Percentiles rank a stretch among this genome's conserved stretches.
phyloP scores from a whole-genome alignment of 257 asterid genomes.

The Scutellaria galericulata region DNA sequence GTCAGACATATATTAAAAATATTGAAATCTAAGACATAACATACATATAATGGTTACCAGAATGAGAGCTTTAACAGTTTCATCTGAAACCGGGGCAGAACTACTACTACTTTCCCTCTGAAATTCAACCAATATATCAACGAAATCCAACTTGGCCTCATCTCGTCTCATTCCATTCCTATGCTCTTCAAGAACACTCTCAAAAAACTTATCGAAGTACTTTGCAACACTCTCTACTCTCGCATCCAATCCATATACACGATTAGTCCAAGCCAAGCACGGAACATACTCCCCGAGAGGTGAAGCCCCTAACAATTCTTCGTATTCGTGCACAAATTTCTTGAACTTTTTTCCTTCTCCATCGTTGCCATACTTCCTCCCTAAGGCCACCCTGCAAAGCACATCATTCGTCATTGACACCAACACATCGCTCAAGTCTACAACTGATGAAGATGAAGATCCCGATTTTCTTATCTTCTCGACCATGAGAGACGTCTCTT shows the following conservation, averaged over 20 bases:
- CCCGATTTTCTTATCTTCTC: too few relatives aligned
- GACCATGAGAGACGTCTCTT: too few relatives aligned
- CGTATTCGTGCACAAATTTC: constrained; percentile 4
- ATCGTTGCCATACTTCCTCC: constrained; percentile 43
- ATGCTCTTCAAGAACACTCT: constrained; percentile 41
- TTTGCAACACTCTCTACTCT: constrained; percentile 39
- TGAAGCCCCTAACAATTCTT: constrained; percentile 37
- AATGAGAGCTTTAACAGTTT: constrained; percentile 46
- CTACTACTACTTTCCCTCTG: constrained; percentile 23
- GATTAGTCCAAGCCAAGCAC: constrained; percentile 44
- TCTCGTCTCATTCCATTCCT: not conserved
- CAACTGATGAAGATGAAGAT: constrained; percentile 11
- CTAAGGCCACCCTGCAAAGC: constrained; percentile 46
- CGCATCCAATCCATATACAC: constrained; percentile 36
- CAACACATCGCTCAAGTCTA: constrained; percentile 41
- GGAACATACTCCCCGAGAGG: constrained; percentile 43
- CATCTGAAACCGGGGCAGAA: constrained; percentile 24
- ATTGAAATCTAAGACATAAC: too few relatives aligned
- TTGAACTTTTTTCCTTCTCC: constrained; percentile 36
- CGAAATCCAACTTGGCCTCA: constrained; percentile 27
- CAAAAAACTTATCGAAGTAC: constrained; percentile 48
- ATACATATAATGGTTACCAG: constrained; percentile 40
- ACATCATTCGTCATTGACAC: constrained; percentile 38
- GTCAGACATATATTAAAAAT: not conserved
- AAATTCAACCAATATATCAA: constrained; percentile 50